Evolutionary conservation across 169 alveolate species (phyloP).

Genomic region (Eimeria brunetti): DNA sequence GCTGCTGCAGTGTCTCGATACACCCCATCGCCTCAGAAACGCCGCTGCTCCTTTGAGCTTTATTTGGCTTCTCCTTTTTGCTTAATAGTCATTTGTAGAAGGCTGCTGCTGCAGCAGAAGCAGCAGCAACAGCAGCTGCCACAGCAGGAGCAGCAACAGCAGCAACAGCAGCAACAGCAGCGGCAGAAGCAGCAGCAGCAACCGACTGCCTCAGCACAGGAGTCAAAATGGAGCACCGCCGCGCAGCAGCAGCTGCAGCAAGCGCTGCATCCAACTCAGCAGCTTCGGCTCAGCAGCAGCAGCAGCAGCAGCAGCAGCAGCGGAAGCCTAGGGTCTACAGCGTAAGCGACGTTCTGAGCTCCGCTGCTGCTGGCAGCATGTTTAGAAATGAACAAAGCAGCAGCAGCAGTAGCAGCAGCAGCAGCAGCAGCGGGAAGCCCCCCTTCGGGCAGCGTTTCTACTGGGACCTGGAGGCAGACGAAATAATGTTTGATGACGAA

Average conservation of each 20-base stretch:
- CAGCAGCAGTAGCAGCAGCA: background rate
- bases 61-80: background rate
- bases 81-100: background rate
- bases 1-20: constrained; percentile 45
- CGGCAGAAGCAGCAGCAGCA: constrained; percentile 34
- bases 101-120: constrained; percentile 35
- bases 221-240: background rate
- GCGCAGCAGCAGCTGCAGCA: constrained; percentile 19
- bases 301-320: constrained; percentile 38
- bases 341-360: background rate
- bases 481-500: constrained; percentile 3
- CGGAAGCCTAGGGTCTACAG: constrained; percentile 40
- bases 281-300: background rate
- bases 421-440: constrained; percentile 46
- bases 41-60: background rate
- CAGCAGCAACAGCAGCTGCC: constrained; percentile 2
- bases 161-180: constrained; percentile 10
- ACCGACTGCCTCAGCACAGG: background rate
- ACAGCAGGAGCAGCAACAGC: constrained; percentile 28
- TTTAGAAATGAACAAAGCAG: too few species aligned
- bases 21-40: background rate
- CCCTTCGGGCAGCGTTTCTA: constrained; percentile 26
- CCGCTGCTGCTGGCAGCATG: constrained; percentile 40
- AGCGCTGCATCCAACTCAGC: background rate
- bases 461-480: constrained; percentile 50